phyloP scores from a whole-genome alignment of 305 asterid species.

The Ajuga reptans region DNA sequence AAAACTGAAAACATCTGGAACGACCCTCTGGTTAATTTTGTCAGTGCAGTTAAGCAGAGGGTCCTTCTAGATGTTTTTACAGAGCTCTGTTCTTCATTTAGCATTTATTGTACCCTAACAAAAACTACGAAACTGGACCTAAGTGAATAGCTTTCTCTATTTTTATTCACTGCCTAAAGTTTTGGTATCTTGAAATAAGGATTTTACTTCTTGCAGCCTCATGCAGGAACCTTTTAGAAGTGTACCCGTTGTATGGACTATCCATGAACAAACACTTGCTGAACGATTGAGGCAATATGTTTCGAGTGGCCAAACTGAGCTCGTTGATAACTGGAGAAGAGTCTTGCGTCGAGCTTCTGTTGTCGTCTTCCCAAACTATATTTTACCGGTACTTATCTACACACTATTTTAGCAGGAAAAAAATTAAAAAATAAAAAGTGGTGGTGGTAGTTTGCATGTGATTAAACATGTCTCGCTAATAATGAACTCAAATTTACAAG shows the following conservation, averaged over 20 bases:
- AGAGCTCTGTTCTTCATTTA: too few species aligned
- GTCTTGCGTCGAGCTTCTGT: conserved; percentile 60
- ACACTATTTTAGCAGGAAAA: not conserved
- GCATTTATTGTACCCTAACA: too few species aligned
- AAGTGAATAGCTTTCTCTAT: too few species aligned
- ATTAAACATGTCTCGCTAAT: not conserved
- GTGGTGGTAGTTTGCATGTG: not conserved
- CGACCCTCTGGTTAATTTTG: not conserved
- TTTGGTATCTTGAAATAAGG: conserved; percentile 13
- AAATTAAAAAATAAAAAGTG: not conserved
- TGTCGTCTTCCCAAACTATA: conserved; percentile 74
- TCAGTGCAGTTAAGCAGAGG: not conserved
- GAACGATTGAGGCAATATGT: conserved; percentile 45
- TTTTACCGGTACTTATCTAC: conserved; percentile 55
- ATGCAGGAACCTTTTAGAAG: conserved; percentile 84
- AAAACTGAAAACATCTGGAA: too few species aligned
- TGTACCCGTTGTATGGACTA: conserved; percentile 77
- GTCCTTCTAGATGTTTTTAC: too few species aligned
- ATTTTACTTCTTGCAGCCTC: conserved; percentile 47
- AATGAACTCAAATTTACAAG: too few species aligned
- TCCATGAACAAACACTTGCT: conserved; percentile 69
- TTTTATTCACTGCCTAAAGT: too few species aligned
- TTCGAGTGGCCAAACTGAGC: conserved; percentile 42
- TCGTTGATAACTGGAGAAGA: conserved; percentile 62
- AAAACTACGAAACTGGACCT: too few species aligned